Evolutionary conservation across 2,329 filamentous ascomycete genomes (phyloP).

Genomic region (Aureobasidium sp.): DNA sequence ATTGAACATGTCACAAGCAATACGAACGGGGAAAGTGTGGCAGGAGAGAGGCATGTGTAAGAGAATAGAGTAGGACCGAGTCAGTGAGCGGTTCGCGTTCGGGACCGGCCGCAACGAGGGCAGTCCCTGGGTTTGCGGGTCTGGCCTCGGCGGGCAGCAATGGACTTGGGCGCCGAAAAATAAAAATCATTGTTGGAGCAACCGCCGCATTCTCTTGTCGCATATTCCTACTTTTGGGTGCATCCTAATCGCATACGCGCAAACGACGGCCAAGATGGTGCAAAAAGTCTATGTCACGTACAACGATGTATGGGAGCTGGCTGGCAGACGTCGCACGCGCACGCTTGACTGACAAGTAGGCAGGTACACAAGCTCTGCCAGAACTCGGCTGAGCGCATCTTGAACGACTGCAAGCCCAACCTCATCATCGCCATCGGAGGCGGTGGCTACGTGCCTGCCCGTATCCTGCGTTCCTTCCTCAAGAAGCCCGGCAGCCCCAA

Average conservation of each 20-base stretch:
- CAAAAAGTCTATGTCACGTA: constrained; percentile 87
- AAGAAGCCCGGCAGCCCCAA: constrained; percentile 80
- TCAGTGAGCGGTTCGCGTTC: neutral
- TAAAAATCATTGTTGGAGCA: constrained; percentile 3
- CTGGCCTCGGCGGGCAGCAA: constrained; percentile 2
- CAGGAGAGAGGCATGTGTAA: neutral
- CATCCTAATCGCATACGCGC: neutral
- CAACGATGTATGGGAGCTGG: constrained; percentile 60
- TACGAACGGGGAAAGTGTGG: neutral
- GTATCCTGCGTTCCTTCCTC: constrained; percentile 96
- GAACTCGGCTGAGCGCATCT: constrained; percentile 68
- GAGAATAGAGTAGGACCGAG: neutral
- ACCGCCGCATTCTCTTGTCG: neutral
- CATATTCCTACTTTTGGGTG: neutral
- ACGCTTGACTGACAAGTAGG: neutral
- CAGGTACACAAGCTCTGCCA: constrained; percentile 98
- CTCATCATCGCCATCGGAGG: constrained; percentile 98
- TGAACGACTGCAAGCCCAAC: constrained; percentile 79
- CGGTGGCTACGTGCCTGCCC: constrained; percentile 91
- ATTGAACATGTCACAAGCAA: neutral
- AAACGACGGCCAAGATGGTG: constrained; percentile 32
- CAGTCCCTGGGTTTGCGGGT: neutral
- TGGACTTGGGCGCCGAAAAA: neutral
- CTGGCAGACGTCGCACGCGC: neutral
- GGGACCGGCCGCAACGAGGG: neutral